These are phyloP conservation scores for Crotalaria pallida DNA, from an alignment of 306 rosid species.

Conservation along the genomic window DNA sequence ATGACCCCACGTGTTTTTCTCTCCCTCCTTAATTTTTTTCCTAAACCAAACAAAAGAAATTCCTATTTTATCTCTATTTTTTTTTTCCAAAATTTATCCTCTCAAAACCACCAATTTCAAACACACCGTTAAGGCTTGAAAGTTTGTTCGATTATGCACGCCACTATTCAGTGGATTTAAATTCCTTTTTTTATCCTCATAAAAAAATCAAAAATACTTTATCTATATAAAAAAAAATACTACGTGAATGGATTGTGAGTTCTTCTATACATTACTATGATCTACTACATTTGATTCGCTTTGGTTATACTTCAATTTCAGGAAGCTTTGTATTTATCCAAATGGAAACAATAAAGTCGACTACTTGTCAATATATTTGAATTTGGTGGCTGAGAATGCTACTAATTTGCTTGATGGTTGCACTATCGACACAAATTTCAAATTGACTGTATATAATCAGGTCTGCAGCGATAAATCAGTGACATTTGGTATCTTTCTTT, in stretches of 20 bases:
- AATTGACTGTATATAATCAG: constrained; percentile 55
- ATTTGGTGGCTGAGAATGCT: constrained; percentile 54
- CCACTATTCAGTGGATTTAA: too few relatives aligned
- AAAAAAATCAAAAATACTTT: too few relatives aligned
- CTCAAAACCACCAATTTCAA: too few relatives aligned
- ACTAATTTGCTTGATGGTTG: constrained; percentile 44
- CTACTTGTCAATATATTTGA: constrained; percentile 57
- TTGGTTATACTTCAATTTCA: constrained; percentile 28
- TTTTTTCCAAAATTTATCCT: too few relatives aligned
- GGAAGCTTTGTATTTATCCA: constrained; percentile 55
- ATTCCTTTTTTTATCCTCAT: too few relatives aligned
- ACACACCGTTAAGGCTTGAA: too few relatives aligned
- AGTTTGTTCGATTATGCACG: too few relatives aligned
- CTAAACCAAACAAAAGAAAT: too few relatives aligned
- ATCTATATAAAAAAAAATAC: too few relatives aligned
- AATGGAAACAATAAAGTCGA: constrained; percentile 64
- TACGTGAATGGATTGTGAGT: neutral
- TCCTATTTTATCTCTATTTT: too few relatives aligned
- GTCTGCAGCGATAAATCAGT: constrained; percentile 32
- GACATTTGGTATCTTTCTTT: constrained; percentile 38
- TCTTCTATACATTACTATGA: neutral
- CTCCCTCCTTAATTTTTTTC: too few relatives aligned
- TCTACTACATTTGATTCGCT: neutral
- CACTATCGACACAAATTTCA: constrained; percentile 47
- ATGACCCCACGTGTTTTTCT: too few relatives aligned